Percentiles rank a stretch among this genome's conserved stretches.
Evolutionary conservation across 1,284 basidiomycete species (phyloP).

Genomic region (Singerocomus rubriflavus): DNA sequence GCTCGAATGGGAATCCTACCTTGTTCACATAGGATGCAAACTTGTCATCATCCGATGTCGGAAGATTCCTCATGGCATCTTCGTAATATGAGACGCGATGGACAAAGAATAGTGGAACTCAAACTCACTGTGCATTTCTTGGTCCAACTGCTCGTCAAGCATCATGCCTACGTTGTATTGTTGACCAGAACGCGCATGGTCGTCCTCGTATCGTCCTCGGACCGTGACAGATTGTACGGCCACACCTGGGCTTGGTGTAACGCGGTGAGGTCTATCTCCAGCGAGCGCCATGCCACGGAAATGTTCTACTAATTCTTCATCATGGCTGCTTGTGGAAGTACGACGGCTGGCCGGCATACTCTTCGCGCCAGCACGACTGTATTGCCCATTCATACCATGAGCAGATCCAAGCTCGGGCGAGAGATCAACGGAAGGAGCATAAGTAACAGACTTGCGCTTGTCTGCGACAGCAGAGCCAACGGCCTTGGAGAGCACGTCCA

Average conservation of each 20-base stretch:
- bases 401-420: conserved; percentile 59
- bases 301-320: conserved; percentile 75
- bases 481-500: conserved; percentile 57
- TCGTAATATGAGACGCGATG: conserved; percentile 20
- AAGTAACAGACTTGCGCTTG: conserved; percentile 84
- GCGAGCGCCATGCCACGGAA: conserved; percentile 64
- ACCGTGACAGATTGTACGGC: conserved; percentile 51
- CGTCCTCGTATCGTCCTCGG: conserved; percentile 51
- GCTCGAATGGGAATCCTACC: conserved; percentile 41
- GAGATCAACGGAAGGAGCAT: conserved; percentile 69
- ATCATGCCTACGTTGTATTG: conserved; percentile 80
- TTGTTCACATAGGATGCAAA: conserved; percentile 63
- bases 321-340: conserved; percentile 75
- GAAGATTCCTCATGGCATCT: conserved; percentile 91
- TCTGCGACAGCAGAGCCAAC: conserved; percentile 62
- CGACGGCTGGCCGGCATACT: conserved; percentile 87
- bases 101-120: conserved; percentile 8
- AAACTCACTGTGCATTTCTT: conserved; percentile 83
- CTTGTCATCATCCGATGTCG: conserved; percentile 91
- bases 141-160: conserved; percentile 85
- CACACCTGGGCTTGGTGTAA: conserved; percentile 49
- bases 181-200: conserved; percentile 53
- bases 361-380: conserved; percentile 71
- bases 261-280: conserved; percentile 53
- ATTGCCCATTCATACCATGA: conserved; percentile 46